Conservation (phyloP, 306 rosid species). For the Prunus padus region DNA sequence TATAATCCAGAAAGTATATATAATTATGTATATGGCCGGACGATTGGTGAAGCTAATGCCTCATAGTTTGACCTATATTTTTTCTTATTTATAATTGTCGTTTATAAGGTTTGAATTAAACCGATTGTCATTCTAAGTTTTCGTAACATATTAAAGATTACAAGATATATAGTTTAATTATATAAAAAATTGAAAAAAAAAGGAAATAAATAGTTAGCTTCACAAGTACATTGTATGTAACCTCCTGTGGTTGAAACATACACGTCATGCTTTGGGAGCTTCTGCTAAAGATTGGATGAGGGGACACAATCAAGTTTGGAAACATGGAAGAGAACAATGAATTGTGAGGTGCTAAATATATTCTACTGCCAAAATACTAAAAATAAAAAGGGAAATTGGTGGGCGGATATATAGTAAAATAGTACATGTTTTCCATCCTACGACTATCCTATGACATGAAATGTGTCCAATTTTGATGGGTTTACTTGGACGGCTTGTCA, state of each 20-base stretch:
- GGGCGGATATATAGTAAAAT: background rate
- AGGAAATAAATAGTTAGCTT: background rate
- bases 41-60: background rate
- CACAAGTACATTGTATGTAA: background rate
- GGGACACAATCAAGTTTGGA: slow-evolving; percentile 9
- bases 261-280: background rate
- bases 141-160: background rate
- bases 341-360: background rate
- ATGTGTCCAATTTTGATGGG: background rate
- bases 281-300: background rate
- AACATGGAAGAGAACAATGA: background rate
- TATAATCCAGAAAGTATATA: background rate
- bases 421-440: background rate
- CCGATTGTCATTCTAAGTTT: too few species aligned
- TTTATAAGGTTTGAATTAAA: background rate
- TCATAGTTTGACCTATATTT: background rate
- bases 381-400: background rate
- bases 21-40: background rate
- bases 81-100: background rate
- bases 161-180: background rate
- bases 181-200: background rate
- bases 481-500: background rate
- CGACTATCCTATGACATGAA: background rate
- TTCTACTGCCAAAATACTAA: background rate
- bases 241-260: background rate